Percentiles rank a stretch among this genome's conserved stretches.
Conservation (phyloP, 306 rosid species). For the Pterocarpus santalinus region DNA sequence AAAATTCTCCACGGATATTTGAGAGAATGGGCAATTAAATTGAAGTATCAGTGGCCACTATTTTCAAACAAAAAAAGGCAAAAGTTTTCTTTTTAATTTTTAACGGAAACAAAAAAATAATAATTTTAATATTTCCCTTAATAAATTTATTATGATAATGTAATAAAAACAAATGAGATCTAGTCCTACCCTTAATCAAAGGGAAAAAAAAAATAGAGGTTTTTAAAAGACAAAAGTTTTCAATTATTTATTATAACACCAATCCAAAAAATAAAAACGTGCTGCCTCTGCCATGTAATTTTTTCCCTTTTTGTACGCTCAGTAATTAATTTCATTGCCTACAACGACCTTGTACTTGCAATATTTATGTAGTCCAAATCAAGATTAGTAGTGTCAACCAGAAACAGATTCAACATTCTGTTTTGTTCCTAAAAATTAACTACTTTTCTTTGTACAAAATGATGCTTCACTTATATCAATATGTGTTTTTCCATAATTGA, state of each 20-base stretch:
- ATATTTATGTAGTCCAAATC: neutral
- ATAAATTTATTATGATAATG: neutral
- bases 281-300: neutral
- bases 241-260: neutral
- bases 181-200: neutral
- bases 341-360: neutral
- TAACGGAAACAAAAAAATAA: neutral
- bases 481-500: constrained; percentile 26
- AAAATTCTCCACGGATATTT: constrained; percentile 15
- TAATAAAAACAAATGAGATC: neutral
- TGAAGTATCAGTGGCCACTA: constrained; percentile 5
- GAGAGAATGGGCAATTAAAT: neutral
- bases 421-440: neutral
- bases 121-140: neutral
- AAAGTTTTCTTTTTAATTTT: neutral
- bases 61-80: neutral
- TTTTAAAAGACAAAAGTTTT: neutral
- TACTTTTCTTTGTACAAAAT: neutral
- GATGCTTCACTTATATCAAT: constrained; percentile 21
- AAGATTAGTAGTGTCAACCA: neutral
- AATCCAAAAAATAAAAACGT: neutral
- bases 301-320: neutral
- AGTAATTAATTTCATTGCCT: neutral
- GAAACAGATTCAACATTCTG: neutral
- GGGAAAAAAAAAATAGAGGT: neutral